Evolutionary conservation across 2,329 filamentous ascomycete species (phyloP).

Genomic region (Thielaviopsis euricoi): DNA sequence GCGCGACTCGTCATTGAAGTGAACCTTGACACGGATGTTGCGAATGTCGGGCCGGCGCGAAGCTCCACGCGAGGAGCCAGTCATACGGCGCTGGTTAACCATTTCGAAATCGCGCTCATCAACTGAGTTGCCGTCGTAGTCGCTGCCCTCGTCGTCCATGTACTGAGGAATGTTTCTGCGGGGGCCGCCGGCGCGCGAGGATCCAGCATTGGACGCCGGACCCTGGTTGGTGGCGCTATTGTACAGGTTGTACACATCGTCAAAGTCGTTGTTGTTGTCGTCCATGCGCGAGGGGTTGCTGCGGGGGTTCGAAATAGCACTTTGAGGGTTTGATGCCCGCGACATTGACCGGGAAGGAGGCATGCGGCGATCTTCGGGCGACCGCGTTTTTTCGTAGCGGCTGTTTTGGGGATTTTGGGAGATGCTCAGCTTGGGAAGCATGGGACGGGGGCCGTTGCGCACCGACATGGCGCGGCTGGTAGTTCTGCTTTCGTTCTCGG

Average conservation of each 20-base stretch:
- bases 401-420: conserved; percentile 35
- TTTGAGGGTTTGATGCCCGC: conserved; percentile 6
- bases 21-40: conserved; percentile 82
- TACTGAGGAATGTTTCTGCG: conserved; percentile 37
- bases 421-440: conserved; percentile 47
- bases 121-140: conserved; percentile 52
- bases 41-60: conserved; percentile 50
- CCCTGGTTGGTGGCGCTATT: conserved; percentile 23
- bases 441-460: conserved; percentile 42
- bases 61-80: conserved; percentile 30
- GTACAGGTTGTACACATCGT: conserved; percentile 21
- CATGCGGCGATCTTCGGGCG: conserved; percentile 21
- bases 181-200: conserved; percentile 24
- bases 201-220: conserved; percentile 23
- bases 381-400: conserved; percentile 38
- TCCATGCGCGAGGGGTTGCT: conserved; percentile 11
- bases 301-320: conserved; percentile 11
- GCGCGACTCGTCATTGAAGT: conserved; percentile 69
- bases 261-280: conserved; percentile 14
- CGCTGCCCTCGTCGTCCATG: conserved; percentile 58
- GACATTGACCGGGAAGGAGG: conserved; percentile 6
- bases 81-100: conserved; percentile 35
- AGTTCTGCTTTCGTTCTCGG: conserved; percentile 57
- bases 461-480: conserved; percentile 41
- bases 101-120: conserved; percentile 73